These are phyloP conservation scores for Phytophthora melonis DNA, from an alignment of 352 stramenopile species.

Conservation along the genomic window DNA sequence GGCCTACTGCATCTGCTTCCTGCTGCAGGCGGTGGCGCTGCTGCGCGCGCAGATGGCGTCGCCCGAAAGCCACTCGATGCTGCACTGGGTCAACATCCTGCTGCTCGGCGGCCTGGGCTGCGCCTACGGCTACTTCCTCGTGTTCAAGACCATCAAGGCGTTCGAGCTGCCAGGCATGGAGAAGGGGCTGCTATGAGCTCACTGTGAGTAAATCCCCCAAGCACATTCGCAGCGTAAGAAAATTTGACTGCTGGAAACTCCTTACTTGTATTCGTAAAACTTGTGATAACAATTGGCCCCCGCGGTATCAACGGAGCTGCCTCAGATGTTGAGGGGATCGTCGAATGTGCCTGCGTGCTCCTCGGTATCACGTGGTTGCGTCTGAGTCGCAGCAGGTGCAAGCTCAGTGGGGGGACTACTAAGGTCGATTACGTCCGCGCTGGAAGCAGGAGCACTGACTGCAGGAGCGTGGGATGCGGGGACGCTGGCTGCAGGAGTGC, in stretches of 20 bases:
- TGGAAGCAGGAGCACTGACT: background rate
- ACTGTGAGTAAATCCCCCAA: background rate
- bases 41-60: slow-evolving; percentile 76
- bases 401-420: slow-evolving; percentile 10
- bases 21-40: slow-evolving; percentile 76
- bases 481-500: background rate
- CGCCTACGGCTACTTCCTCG: slow-evolving; percentile 86
- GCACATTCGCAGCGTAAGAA: background rate
- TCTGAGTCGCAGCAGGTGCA: slow-evolving; percentile 11
- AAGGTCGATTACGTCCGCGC: slow-evolving; percentile 15
- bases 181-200: slow-evolving; percentile 57
- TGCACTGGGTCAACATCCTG: slow-evolving; percentile 88
- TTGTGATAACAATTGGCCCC: slow-evolving; percentile 16
- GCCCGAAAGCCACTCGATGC: slow-evolving; percentile 79
- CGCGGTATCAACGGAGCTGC: slow-evolving; percentile 9
- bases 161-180: slow-evolving; percentile 82
- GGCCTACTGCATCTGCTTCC: slow-evolving; percentile 90
- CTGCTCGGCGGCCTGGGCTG: slow-evolving; percentile 68
- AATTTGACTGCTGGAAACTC: slow-evolving; percentile 17
- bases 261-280: slow-evolving; percentile 25
- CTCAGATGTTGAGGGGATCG: slow-evolving; percentile 40
- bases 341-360: slow-evolving; percentile 36
- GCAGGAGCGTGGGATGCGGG: slow-evolving; percentile 1
- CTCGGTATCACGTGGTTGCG: slow-evolving; percentile 10
- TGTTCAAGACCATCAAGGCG: slow-evolving; percentile 90